phyloP scores from a whole-genome alignment of 768 basidiomycete species.

The Hygrophoropsis aurantiaca region DNA sequence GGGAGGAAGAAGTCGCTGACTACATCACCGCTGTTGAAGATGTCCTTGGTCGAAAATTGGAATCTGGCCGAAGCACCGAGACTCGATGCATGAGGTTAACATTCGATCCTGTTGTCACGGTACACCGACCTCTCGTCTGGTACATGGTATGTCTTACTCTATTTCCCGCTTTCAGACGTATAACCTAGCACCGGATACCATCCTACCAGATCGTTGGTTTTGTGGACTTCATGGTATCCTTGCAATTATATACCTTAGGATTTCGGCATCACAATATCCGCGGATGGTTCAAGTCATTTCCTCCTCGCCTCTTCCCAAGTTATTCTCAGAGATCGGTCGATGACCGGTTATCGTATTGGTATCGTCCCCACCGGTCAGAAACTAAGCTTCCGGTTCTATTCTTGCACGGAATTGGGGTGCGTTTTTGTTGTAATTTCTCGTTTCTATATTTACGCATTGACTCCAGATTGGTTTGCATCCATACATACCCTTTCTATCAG shows the following conservation, averaged over 20 bases:
- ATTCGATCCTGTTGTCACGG: constrained; percentile 53
- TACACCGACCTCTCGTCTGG: constrained; percentile 65
- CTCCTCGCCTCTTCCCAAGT: constrained; percentile 47
- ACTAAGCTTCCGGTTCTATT: constrained; percentile 58
- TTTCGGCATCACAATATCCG: constrained; percentile 52
- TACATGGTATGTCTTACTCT: constrained; percentile 51
- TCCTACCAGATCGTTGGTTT: constrained; percentile 59
- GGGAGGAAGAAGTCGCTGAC: constrained; percentile 50
- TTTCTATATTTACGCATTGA: constrained; percentile 3
- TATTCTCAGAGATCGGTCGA: constrained; percentile 42
- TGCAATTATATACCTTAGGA: constrained; percentile 40
- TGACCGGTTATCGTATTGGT: constrained; percentile 44
- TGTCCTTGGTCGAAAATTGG: constrained; percentile 39
- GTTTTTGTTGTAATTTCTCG: constrained; percentile 9
- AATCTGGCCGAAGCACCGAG: constrained; percentile 37
- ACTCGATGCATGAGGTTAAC: constrained; percentile 50
- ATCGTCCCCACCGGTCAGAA: constrained; percentile 46
- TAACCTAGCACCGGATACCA: neutral
- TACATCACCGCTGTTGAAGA: constrained; percentile 45
- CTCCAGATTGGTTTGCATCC: constrained; percentile 61
- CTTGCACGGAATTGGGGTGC: constrained; percentile 67
- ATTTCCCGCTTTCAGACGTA: too few relatives aligned
- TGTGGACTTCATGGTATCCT: constrained; percentile 46
- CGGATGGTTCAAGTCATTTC: constrained; percentile 45
- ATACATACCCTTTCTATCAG: constrained; percentile 51